Evolutionary conservation across 805 yeast genomes (phyloP), one percentile per base, ranked within the genome.

Genomic region (Wickerhamomyces chaumierensis): DNA sequence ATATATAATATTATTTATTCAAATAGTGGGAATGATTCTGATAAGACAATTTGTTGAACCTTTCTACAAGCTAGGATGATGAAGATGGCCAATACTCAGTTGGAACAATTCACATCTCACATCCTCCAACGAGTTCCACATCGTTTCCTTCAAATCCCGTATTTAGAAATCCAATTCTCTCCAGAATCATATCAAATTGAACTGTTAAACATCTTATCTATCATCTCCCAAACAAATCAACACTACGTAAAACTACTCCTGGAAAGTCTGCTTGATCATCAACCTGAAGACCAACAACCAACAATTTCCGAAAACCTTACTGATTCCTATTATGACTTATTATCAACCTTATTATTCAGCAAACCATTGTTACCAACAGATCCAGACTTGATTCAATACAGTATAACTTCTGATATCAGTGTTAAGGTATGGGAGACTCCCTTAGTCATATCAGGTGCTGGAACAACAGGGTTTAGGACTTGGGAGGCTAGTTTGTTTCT

Each of bases 401-500:
- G 41, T n/a, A 44, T 64, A 20, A 37, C 19, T 16, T 5, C 36
- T 8, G 42, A 35, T 1, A 35, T 44, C 1, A 36, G 36, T 0
- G 52, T 69, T 2, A 46, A 48, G 6, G 70, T 81, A 3, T 60
- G 58, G 41, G 92, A 82, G 49, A 66, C 74, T 0, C 90, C 88
- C 0, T 63, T 68, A 39, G 44, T 81, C 38, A 72, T 82, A 13
- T 71, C 83, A 29, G 85, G 84, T 1, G 53, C 61, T n/a, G 94
- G 94, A 5, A 80, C 94, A 1, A 90, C 96, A 0, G 96, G 96
- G 0, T 60, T 76, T 39, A 63, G 96, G 32, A 90, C 96, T 1
- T 88, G 96, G 97, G 96, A 86, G 52, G 96, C 95, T 3, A 81
- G 95, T 0, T 47, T 83, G 6, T 84, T 65, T 38, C 58, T 90